These are phyloP conservation scores for Kodamaea laetipori DNA, from an alignment of 805 yeast species.

Conservation along the genomic window DNA sequence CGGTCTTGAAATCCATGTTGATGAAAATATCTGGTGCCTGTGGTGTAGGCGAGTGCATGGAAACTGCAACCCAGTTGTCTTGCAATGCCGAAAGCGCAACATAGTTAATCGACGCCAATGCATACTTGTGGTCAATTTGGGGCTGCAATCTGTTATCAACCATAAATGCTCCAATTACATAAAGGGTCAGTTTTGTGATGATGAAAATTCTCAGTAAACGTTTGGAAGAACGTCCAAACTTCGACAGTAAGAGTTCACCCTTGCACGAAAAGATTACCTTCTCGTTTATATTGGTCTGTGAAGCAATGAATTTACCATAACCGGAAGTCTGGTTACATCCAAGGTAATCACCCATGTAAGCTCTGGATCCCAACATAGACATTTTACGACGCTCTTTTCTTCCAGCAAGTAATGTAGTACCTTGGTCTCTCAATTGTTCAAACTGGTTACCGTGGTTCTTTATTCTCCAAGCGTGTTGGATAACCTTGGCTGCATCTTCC, in stretches of 20 bases:
- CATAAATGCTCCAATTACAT: conserved; percentile 72
- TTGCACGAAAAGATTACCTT: conserved; percentile 73
- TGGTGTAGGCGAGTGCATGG: conserved; percentile 48
- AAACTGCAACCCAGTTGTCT: conserved; percentile 90
- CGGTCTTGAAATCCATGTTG: conserved; percentile 86
- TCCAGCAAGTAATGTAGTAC: conserved; percentile 66
- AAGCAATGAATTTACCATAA: conserved; percentile 72
- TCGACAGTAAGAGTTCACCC: conserved; percentile 79
- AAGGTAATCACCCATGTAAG: conserved; percentile 92
- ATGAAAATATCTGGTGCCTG: conserved; percentile 75
- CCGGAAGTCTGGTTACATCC: conserved; percentile 74
- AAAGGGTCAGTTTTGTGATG: conserved; percentile 62
- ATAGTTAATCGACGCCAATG: conserved; percentile 58
- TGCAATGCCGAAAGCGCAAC: conserved; percentile 73
- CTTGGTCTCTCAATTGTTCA: conserved; percentile 83
- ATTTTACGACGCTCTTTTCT: conserved; percentile 88
- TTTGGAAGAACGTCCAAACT: conserved; percentile 90
- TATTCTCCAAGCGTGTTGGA: conserved; percentile 83
- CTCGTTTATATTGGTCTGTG: conserved; percentile 69
- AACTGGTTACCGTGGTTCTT: conserved; percentile 78
- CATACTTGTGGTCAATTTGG: conserved; percentile 62
- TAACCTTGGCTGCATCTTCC: conserved; percentile 79
- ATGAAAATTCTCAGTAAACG: conserved; percentile 73
- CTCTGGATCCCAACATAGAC: conserved; percentile 83
- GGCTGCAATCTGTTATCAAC: conserved; percentile 59